Percentiles rank a stretch among this genome's conserved stretches.
phyloP scores from a whole-genome alignment of 2,329 filamentous ascomycete species.

The Alternaria sp. region DNA sequence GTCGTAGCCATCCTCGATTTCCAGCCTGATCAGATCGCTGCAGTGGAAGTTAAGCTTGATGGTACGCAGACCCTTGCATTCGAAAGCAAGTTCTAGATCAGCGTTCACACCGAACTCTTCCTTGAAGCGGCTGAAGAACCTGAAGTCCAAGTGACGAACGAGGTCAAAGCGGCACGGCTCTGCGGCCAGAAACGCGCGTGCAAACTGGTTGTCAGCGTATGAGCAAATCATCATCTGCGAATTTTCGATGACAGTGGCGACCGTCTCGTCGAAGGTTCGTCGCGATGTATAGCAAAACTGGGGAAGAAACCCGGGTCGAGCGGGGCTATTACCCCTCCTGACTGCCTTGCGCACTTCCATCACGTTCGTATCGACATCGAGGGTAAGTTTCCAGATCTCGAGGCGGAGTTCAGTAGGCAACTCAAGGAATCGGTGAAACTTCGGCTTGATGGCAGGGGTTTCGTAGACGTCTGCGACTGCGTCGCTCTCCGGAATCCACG shows the following conservation, averaged over 20 bases:
- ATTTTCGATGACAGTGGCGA: not conserved
- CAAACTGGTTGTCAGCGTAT: not conserved
- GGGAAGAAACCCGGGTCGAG: not conserved
- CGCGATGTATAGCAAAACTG: not conserved
- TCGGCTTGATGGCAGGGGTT: not conserved
- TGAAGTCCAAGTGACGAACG: not conserved
- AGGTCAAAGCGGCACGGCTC: not conserved
- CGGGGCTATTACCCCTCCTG: not conserved
- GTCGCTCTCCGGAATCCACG: not conserved
- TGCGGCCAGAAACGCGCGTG: not conserved
- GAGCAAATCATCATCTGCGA: not conserved
- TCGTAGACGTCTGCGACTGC: not conserved
- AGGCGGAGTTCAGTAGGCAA: not conserved
- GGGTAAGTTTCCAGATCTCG: not conserved
- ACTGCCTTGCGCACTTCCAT: not conserved
- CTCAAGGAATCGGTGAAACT: not conserved
- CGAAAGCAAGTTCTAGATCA: not conserved
- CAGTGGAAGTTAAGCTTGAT: not conserved
- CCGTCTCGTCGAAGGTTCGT: not conserved
- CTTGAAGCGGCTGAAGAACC: not conserved
- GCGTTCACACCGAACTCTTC: not conserved
- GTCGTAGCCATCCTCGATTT: not conserved
- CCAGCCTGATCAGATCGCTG: not conserved
- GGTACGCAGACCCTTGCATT: not conserved
- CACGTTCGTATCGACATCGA: not conserved